phyloP scores from a whole-genome alignment of 2,329 filamentous ascomycete species.

The Phoma herbarum region DNA sequence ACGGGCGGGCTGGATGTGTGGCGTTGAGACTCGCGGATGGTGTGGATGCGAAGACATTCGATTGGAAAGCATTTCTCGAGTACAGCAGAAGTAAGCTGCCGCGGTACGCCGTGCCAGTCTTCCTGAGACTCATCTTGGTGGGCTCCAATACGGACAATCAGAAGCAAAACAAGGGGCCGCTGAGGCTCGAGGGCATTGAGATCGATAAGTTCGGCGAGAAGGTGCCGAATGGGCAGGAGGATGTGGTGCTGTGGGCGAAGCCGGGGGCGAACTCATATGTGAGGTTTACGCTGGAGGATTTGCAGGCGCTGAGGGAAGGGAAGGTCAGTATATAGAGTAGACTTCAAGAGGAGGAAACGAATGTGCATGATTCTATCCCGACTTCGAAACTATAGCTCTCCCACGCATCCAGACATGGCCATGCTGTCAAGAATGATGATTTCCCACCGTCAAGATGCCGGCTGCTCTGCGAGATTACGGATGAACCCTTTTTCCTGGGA shows the following conservation, averaged over 20 bases:
- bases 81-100: slow-evolving; percentile 59
- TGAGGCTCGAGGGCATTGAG: slow-evolving; percentile 72
- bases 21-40: slow-evolving; percentile 63
- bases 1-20: slow-evolving; percentile 63
- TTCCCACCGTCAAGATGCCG: too few species aligned
- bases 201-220: slow-evolving; percentile 52
- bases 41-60: slow-evolving; percentile 33
- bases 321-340: slow-evolving; percentile 20
- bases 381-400: too few species aligned
- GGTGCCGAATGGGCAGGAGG: slow-evolving; percentile 32
- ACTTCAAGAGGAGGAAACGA: too few species aligned
- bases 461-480: too few species aligned
- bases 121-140: slow-evolving; percentile 68
- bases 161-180: slow-evolving; percentile 78
- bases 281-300: slow-evolving; percentile 30
- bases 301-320: slow-evolving; percentile 32
- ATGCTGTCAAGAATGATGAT: too few species aligned
- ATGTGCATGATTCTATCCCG: too few species aligned
- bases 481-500: too few species aligned
- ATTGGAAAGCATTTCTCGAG: slow-evolving; percentile 37
- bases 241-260: slow-evolving; percentile 42
- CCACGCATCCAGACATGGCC: too few species aligned
- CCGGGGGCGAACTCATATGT: slow-evolving; percentile 38
- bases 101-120: slow-evolving; percentile 77
- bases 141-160: slow-evolving; percentile 74